Evolutionary conservation across 176 grass and related monocot genomes (phyloP).

Genomic region (Hordeum vulgare): MorexV3_pseudomolecules_assembly NC_058520.1:330813178-330813677

Average conservation of each 20-base stretch:
- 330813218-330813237: constrained; percentile 81
- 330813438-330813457: constrained; percentile 44
- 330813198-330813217: constrained; percentile 63
- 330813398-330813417: constrained; percentile 38
- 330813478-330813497: constrained; percentile 32
- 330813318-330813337: constrained; percentile 85
- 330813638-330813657: constrained; percentile 27
- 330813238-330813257: constrained; percentile 19
- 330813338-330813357: constrained; percentile 86
- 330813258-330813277: constrained; percentile 40
- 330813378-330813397: constrained; percentile 84
- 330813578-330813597: constrained; percentile 24
- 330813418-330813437: constrained; percentile 17
- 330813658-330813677: constrained; percentile 55
- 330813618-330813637: constrained; percentile 39
- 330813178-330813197: constrained; percentile 77
- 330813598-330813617: constrained; percentile 43
- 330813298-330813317: constrained; percentile 73
- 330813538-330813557: constrained; percentile 34
- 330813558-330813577: constrained; percentile 51
- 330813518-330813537: constrained; percentile 20
- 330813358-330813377: constrained; percentile 83
- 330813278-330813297: constrained; percentile 74
- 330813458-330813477: constrained; percentile 40
- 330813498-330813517: constrained; percentile 48